Conservation (phyloP, 352 stramenopile species). For the Pythium brachiatum region DNA sequence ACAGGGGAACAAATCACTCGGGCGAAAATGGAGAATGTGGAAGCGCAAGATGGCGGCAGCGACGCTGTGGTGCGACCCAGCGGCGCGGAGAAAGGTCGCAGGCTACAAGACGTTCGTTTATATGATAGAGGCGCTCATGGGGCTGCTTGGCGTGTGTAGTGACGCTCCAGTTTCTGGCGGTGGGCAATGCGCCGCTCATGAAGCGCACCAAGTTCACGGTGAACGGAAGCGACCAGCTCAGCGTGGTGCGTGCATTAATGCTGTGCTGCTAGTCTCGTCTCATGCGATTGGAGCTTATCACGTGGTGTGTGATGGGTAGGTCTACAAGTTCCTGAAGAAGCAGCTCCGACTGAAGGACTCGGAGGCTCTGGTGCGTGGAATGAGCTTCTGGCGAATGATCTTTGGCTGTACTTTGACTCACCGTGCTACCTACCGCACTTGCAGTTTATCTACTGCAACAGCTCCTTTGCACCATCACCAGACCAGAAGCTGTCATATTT, state of each 20-base stretch:
- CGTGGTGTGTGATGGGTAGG: conserved; percentile 24
- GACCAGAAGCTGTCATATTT: conserved; percentile 77
- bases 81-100: conserved; percentile 37
- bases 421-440: background rate
- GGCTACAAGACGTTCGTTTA: background rate
- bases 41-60: background rate
- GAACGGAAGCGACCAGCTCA: conserved; percentile 66
- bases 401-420: background rate
- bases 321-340: conserved; percentile 86
- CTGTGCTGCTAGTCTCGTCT: background rate
- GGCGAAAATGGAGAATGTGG: conserved; percentile 18
- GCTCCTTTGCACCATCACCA: conserved; percentile 79
- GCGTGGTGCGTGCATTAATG: conserved; percentile 66
- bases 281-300: too few species aligned
- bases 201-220: conserved; percentile 89
- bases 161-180: conserved; percentile 80
- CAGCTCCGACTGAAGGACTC: conserved; percentile 74
- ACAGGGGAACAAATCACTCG: background rate
- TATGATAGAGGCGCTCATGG: background rate
- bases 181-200: conserved; percentile 79
- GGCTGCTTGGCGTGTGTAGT: conserved; percentile 37
- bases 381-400: background rate
- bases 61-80: conserved; percentile 17
- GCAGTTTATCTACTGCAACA: conserved; percentile 89
- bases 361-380: conserved; percentile 53